Conservation (phyloP, 805 yeast genomes). For the Clavispora santaluciae region DNA sequence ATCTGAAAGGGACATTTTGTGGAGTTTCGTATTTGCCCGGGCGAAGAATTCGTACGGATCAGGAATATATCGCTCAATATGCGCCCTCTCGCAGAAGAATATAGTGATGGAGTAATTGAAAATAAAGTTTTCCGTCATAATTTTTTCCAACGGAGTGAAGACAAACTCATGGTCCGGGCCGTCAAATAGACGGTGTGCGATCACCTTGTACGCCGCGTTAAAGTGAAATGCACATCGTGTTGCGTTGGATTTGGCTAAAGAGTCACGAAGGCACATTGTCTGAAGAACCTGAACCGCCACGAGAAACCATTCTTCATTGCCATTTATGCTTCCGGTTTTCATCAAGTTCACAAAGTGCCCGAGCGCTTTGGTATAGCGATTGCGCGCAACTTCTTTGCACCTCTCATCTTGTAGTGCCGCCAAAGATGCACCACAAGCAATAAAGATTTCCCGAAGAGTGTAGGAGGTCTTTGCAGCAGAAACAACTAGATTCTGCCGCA, state of each 20-base stretch:
- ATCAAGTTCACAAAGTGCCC: conserved; percentile 5
- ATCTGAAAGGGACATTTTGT: conserved; percentile 4
- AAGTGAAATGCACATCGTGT: conserved; percentile 15
- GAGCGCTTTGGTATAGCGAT: conserved; percentile 9
- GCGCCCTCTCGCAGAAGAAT: conserved; percentile 11
- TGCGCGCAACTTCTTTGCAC: conserved; percentile 6
- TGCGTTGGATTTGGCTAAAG: conserved; percentile 9
- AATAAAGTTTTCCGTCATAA: conserved; percentile 13
- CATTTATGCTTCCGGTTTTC: conserved; percentile 4
- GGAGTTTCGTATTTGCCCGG: conserved; percentile 4
- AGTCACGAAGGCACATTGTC: conserved; percentile 11
- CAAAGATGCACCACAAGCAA: conserved; percentile 14
- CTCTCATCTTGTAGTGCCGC: conserved; percentile 8
- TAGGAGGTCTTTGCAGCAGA: conserved; percentile 9
- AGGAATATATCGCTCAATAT: conserved; percentile 9
- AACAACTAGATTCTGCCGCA: conserved; percentile 6
- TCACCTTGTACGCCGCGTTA: conserved; percentile 9
- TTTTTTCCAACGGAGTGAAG: conserved; percentile 8
- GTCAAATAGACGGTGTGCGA: background rate
- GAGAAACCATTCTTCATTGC: conserved; percentile 14
- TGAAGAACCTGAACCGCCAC: conserved; percentile 16
- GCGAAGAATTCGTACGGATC: conserved; percentile 11
- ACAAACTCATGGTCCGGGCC: background rate
- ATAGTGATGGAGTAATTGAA: conserved; percentile 14
- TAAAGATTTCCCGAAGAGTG: conserved; percentile 9